Percentiles rank a stretch among this genome's conserved stretches.
Conservation (phyloP, 352 stramenopile species). For the Pythium folliculosum region DNA sequence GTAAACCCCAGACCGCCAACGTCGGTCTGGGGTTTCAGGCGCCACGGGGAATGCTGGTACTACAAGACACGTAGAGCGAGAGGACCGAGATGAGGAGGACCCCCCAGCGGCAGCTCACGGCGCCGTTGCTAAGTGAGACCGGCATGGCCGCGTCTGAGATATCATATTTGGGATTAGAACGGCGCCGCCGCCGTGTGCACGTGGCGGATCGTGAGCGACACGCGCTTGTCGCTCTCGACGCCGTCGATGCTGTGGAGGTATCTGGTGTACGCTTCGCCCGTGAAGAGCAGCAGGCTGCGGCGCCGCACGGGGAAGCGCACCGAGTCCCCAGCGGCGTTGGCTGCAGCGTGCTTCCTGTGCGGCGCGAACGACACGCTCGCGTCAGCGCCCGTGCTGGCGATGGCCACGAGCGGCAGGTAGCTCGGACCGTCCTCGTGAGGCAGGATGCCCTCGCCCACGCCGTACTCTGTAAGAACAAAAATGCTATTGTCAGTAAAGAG, state of each 20-base stretch:
- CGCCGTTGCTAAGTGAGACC: background rate
- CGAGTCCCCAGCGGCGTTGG: background rate
- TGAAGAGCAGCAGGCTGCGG: conserved; percentile 35
- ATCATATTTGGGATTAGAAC: background rate
- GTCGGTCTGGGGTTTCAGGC: too few relatives aligned
- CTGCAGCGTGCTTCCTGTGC: conserved; percentile 42
- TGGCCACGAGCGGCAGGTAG: conserved; percentile 71
- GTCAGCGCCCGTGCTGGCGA: conserved; percentile 61
- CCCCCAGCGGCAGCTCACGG: background rate
- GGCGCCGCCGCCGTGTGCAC: conserved; percentile 5
- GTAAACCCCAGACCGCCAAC: too few relatives aligned
- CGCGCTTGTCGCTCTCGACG: conserved; percentile 24
- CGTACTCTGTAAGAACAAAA: conserved; percentile 44
- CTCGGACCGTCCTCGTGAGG: conserved; percentile 70
- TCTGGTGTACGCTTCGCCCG: conserved; percentile 31
- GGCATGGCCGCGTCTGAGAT: background rate
- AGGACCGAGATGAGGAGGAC: background rate
- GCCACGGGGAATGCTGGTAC: background rate
- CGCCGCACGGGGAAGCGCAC: conserved; percentile 19
- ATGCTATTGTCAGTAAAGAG: too few relatives aligned
- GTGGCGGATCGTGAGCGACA: conserved; percentile 38
- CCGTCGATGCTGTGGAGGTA: conserved; percentile 38
- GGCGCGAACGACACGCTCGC: conserved; percentile 58
- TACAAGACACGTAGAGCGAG: background rate
- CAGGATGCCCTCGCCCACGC: conserved; percentile 62